phyloP scores from a whole-genome alignment of 2,329 filamentous ascomycete species.

The Colletotrichum sp. region DNA sequence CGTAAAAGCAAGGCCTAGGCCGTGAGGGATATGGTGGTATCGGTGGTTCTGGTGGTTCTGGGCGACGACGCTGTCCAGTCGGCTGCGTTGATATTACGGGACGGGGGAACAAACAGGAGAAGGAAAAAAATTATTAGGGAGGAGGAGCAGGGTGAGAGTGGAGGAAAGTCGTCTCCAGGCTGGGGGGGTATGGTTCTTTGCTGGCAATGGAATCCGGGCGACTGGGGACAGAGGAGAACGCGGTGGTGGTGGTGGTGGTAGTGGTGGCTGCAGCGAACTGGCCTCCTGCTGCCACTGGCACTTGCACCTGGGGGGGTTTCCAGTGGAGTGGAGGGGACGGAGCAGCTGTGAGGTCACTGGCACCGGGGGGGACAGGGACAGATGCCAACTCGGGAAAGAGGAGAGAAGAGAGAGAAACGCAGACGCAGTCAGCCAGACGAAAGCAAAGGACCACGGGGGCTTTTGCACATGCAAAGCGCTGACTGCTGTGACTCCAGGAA shows the following conservation, averaged over 20 bases:
- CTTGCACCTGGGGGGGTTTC: not conserved
- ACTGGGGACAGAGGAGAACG: not conserved
- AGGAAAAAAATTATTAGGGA: slow-evolving; percentile 8
- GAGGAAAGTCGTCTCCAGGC: slow-evolving; percentile 11
- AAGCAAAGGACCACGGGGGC: not conserved
- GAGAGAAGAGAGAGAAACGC: not conserved
- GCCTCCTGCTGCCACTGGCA: slow-evolving; percentile 13
- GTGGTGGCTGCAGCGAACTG: not conserved
- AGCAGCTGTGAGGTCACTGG: not conserved
- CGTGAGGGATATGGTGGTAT: not conserved
- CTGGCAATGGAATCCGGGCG: not conserved
- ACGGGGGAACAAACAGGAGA: not conserved
- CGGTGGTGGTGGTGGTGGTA: not conserved
- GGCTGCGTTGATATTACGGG: slow-evolving; percentile 1
- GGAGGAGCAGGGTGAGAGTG: slow-evolving; percentile 7
- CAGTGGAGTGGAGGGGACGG: not conserved
- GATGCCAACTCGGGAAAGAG: not conserved
- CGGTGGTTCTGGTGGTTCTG: not conserved
- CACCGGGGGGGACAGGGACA: too few species aligned
- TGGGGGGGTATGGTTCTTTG: not conserved
- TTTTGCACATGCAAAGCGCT: not conserved
- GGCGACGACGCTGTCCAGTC: not conserved
- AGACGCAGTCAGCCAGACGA: not conserved
- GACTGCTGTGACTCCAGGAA: not conserved
- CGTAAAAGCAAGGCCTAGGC: not conserved